phyloP scores from a whole-genome alignment of 2,329 filamentous ascomycete genomes.

The Septoria linicola region DNA sequence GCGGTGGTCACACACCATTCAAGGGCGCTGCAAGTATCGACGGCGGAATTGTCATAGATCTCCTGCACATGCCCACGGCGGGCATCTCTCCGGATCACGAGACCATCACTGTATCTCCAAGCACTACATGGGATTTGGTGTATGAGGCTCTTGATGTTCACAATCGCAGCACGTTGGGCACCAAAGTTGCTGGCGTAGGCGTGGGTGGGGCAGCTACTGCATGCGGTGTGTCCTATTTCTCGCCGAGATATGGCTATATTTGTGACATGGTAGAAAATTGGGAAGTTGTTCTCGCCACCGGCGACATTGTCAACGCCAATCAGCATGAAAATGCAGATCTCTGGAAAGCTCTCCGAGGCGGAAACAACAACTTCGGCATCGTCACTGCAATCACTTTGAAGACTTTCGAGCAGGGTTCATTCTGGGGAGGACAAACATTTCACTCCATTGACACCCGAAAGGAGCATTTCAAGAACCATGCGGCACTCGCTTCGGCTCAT shows the following conservation, averaged over 20 bases:
- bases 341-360: constrained; percentile 26
- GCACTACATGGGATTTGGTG: constrained; percentile 24
- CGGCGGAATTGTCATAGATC: constrained; percentile 30
- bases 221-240: constrained; percentile 37
- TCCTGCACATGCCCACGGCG: constrained; percentile 25
- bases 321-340: constrained; percentile 26
- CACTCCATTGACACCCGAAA: constrained; percentile 21
- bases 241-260: constrained; percentile 30
- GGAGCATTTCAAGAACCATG: constrained; percentile 18
- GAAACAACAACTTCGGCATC: constrained; percentile 29
- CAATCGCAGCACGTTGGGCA: constrained; percentile 25
- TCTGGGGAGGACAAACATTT: constrained; percentile 27
- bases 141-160: constrained; percentile 22
- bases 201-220: constrained; percentile 33
- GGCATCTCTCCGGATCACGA: constrained; percentile 18
- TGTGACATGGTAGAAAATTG: constrained; percentile 34
- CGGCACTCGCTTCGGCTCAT: constrained; percentile 13
- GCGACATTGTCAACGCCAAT: constrained; percentile 31
- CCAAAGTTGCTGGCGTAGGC: constrained; percentile 29
- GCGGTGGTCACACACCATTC: constrained; percentile 25
- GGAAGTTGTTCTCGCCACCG: constrained; percentile 32
- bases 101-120: constrained; percentile 20
- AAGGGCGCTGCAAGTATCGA: constrained; percentile 28
- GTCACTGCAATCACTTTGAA: constrained; percentile 24
- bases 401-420: constrained; percentile 22